A percentile compares a stretch with the other conserved stretches of the same genome.
These are phyloP conservation scores for Syzygium aromaticum DNA, from an alignment of 345 rosid species.

Conservation along the genomic window DNA sequence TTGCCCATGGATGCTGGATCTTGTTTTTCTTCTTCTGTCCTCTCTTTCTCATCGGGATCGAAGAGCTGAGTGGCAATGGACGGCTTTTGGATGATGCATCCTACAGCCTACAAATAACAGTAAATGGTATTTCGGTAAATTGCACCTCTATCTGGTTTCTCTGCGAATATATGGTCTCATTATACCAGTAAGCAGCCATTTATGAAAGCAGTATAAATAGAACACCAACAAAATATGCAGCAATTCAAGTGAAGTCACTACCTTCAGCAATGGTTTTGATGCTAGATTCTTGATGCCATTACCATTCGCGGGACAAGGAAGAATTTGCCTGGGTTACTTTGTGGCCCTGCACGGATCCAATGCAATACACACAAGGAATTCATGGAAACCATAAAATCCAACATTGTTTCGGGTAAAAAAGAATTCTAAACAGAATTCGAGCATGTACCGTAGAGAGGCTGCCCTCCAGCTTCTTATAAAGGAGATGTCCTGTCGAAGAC, in stretches of 20 bases:
- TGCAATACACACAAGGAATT: neutral
- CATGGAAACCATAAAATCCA: fast-evolving
- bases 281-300: neutral
- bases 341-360: neutral
- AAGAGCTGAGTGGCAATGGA: too few species aligned
- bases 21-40: too few species aligned
- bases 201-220: neutral
- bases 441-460: fast-evolving
- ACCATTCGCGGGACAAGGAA: neutral
- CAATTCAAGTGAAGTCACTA: neutral
- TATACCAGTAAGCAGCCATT: too few species aligned
- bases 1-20: neutral
- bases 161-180: too few species aligned
- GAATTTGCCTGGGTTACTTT: neutral
- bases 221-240: neutral
- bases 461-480: fast-evolving
- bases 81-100: neutral
- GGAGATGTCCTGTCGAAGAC: neutral
- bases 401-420: neutral
- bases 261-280: neutral
- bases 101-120: neutral
- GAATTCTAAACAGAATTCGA: fast-evolving
- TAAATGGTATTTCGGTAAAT: neutral
- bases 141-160: too few species aligned
- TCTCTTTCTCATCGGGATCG: too few species aligned